phyloP scores from a whole-genome alignment of 1,284 basidiomycete species.

The Ceratobasidium sp. region DNA sequence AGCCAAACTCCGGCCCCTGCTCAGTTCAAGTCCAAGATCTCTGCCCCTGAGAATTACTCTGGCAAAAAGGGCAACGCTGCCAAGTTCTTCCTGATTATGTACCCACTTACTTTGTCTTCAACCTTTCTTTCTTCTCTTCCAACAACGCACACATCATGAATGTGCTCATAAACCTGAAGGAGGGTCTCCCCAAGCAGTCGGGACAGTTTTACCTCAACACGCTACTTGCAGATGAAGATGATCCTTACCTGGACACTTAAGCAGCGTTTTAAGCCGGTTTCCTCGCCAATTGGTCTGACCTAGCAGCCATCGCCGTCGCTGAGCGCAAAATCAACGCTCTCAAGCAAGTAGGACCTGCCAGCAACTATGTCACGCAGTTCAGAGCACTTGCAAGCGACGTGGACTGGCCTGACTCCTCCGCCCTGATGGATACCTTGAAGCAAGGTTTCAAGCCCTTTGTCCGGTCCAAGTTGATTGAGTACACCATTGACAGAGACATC shows the following conservation, averaged over 20 bases:
- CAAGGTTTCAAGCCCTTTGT: background rate
- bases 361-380: background rate
- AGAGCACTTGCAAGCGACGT: background rate
- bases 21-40: too few relatives aligned
- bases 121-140: background rate
- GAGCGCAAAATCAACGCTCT: background rate
- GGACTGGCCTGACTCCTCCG: background rate
- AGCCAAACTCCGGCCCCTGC: too few relatives aligned
- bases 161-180: constrained; percentile 14
- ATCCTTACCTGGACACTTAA: background rate
- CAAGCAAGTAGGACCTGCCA: background rate
- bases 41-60: too few relatives aligned
- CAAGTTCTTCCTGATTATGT: background rate
- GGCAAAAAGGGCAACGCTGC: constrained; percentile 5
- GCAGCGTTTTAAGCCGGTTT: background rate
- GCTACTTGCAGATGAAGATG: background rate
- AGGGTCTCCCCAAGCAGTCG: background rate
- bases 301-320: background rate
- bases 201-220: constrained; percentile 5
- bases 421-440: background rate
- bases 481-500: background rate
- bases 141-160: background rate
- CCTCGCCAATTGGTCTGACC: background rate
- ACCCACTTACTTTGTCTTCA: too few relatives aligned
- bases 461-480: background rate